These are phyloP conservation scores for Aspergillus costaricaensis DNA, from an alignment of 2,329 filamentous ascomycete genomes.

Conservation along the genomic window DNA sequence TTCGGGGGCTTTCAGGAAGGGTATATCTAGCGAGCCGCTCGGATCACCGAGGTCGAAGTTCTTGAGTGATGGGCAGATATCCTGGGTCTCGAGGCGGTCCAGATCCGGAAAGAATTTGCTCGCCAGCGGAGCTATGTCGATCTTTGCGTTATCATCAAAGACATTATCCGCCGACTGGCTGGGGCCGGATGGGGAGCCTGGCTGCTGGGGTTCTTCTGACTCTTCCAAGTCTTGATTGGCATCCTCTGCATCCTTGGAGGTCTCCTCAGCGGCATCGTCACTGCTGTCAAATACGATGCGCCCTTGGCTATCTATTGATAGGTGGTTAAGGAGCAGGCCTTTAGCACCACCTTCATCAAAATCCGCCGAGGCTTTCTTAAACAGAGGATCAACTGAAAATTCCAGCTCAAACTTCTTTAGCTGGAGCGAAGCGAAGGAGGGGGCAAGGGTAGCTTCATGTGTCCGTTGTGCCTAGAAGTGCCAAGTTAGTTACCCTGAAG, in stretches of 20 bases:
- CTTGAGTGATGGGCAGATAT: slow-evolving; percentile 93
- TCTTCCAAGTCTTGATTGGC: slow-evolving; percentile 34
- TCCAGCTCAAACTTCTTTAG: slow-evolving; percentile 98
- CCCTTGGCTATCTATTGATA: slow-evolving; percentile 90
- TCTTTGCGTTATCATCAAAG: slow-evolving; percentile 63
- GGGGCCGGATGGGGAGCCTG: slow-evolving; percentile 29
- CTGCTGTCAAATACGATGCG: slow-evolving; percentile 98
- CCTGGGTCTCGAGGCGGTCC: slow-evolving; percentile 73
- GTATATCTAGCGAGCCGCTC: slow-evolving; percentile 81
- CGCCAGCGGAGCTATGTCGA: slow-evolving; percentile 75
- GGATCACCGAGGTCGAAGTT: slow-evolving; percentile 88
- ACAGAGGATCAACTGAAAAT: slow-evolving; percentile 94
- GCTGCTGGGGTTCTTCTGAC: slow-evolving; percentile 49
- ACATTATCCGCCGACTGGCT: slow-evolving; percentile 39
- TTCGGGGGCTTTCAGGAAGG: slow-evolving; percentile 85
- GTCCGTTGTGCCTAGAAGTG: slow-evolving; percentile 64
- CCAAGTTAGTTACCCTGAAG: slow-evolving; percentile 27
- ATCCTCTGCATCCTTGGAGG: slow-evolving; percentile 41
- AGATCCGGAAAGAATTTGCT: slow-evolving; percentile 85
- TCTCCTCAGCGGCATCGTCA: slow-evolving; percentile 69
- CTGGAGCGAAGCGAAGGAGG: slow-evolving; percentile 83
- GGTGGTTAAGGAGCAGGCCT: slow-evolving; percentile 87
- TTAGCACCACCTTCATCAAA: slow-evolving; percentile 98
- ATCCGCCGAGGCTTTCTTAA: slow-evolving; percentile 97
- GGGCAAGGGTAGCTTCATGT: slow-evolving; percentile 89